Conservation (phyloP, 176 grass and related monocot genomes). For the Saccharum spontaneum region DNA sequence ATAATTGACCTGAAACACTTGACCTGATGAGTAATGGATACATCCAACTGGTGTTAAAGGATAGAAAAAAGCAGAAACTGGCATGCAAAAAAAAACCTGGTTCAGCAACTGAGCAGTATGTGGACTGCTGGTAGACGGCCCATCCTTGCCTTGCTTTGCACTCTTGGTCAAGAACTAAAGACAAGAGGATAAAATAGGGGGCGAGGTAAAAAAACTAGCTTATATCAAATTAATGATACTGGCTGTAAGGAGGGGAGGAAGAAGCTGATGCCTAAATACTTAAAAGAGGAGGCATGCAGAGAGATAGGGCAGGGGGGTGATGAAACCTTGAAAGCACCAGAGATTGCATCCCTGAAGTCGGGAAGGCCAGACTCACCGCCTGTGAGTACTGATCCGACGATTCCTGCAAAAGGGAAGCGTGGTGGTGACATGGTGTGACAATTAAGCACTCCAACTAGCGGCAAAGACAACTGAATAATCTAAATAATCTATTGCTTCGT, state of each 20-base stretch:
- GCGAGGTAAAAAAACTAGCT: background rate
- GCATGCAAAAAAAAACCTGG: constrained; percentile 32
- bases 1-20: constrained; percentile 51
- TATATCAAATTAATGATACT: background rate
- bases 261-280: background rate
- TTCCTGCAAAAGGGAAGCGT: constrained; percentile 22
- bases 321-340: constrained; percentile 48
- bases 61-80: background rate
- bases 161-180: constrained; percentile 43
- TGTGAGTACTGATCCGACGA: constrained; percentile 41
- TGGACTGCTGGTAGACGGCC: constrained; percentile 10
- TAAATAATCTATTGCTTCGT: background rate
- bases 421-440: background rate
- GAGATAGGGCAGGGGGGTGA: background rate
- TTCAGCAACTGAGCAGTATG: constrained; percentile 41
- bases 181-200: background rate
- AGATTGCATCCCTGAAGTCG: constrained; percentile 33
- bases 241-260: background rate
- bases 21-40: background rate
- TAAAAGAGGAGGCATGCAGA: background rate
- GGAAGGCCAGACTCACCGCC: constrained; percentile 37
- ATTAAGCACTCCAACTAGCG: background rate
- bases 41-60: background rate
- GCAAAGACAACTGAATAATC: background rate
- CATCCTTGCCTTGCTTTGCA: constrained; percentile 40